Conservation (phyloP, 192 early-diverging fungal species). For the Umbelopsis isabellina region DNA sequence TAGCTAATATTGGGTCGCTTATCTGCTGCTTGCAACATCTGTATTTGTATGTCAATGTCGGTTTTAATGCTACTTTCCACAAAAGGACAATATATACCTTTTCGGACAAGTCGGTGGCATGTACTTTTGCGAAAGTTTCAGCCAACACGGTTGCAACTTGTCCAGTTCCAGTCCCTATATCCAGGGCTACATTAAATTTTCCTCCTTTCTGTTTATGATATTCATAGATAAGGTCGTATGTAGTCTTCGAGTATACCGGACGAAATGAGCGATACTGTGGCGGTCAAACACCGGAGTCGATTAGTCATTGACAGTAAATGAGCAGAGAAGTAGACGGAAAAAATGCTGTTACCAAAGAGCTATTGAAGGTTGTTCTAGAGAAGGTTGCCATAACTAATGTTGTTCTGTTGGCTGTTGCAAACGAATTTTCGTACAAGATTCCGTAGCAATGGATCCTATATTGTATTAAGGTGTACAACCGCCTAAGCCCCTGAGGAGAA, state of each 20-base stretch:
- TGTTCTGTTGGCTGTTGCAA: too few relatives aligned
- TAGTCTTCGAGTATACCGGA: conserved; percentile 24
- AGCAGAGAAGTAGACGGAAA: background rate
- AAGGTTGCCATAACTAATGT: background rate
- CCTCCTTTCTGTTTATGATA: conserved; percentile 45
- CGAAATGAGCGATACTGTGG: conserved; percentile 26
- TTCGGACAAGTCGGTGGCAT: conserved; percentile 46
- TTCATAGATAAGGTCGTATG: conserved; percentile 41
- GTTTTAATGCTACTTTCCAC: background rate
- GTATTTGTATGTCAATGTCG: background rate
- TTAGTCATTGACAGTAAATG: too few relatives aligned
- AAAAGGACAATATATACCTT: background rate
- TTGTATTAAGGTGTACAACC: background rate
- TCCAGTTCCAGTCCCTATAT: conserved; percentile 62
- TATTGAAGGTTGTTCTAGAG: conserved; percentile 6
- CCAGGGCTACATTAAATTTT: conserved; percentile 47
- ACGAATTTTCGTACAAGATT: too few relatives aligned
- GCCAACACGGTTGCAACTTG: conserved; percentile 53
- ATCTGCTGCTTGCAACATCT: conserved; percentile 46
- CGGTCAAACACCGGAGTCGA: too few relatives aligned
- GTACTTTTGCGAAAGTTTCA: conserved; percentile 49
- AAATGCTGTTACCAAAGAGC: background rate
- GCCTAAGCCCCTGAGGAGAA: too few relatives aligned
- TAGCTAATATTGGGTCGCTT: conserved; percentile 49
- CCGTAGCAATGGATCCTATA: background rate